Evolutionary conservation across 352 stramenopile genomes (phyloP), one percentile per base, ranked within the genome.

Genomic region (Globisporangium paroecandrum): DNA sequence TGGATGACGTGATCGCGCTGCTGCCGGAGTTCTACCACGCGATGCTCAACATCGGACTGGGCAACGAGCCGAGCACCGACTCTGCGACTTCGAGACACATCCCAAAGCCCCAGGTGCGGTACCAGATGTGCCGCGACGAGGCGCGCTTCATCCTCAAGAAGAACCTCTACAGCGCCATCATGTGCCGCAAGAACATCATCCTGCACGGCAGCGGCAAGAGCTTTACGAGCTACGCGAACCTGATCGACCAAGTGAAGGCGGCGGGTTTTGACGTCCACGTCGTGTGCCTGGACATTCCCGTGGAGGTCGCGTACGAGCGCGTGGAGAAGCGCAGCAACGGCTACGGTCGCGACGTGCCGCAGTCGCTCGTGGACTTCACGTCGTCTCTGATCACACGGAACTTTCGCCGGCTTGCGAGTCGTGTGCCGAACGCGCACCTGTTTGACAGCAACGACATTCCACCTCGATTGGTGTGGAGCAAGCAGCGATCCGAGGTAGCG

Each of bases 91-190:
- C 38, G 9, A 54, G 58, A 1, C 54, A 57, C 24, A 51, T 84
- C 24, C 82, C 79, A 0, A 75, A 75, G 9, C 83, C 86, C 25
- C 86, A 94, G 65, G 79, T 77, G 22, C 82, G 86, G 7, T 94
- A 94, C 46, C 81, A 89, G 65, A 81, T 91, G 62, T 94, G 86
- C 65, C 86, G 85, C 36, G 84, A 94, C 62, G 86, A 94, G 62
- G 86, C 86, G 22, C 79, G 82, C 7, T 92, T 90, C 68, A 94
- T 94, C 66, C 76, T 94, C n/a, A 79, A 85, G 66, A 89, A 89
- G 65, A 94, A 94, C 57, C 74, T 92, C 7, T 69, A 90, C 66
- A 84, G 81, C 36, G 86, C 79, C 4, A 92, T 91, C 66, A 90
- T 90, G 77, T 89, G 79, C 32, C 77, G 83, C 53, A 87, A 85